Base-by-base conservation (phyloP, 208 protist species). In the Wallacemonas sp. region DNA sequence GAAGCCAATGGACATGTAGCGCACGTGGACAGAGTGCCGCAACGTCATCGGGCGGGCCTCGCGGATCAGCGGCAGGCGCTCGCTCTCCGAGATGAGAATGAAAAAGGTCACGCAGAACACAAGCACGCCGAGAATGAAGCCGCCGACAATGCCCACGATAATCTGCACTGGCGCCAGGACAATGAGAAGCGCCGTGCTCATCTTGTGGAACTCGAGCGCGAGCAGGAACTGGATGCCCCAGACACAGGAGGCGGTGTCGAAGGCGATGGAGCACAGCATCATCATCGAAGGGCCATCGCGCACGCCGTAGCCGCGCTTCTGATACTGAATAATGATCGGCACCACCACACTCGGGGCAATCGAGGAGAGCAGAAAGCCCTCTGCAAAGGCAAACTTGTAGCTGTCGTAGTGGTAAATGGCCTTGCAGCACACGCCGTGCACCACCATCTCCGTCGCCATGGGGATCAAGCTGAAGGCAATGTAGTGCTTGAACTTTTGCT, bases 281-380 rank as follows among this genome's bases (percentile, higher is more conserved):
- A 89, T 79, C 76, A 81, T 81, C 10, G 72, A 68, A 23, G 83
- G 79, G 23, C 83, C 83, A n/a, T 77, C 76, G 20, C 65, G 61
- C 66, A 74, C 77, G 23, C 72, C 71, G 66, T 83, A 85, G 41
- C 83, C 83, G 39, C 73, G 68, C 14, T 61, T 46, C 61, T 85
- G 83, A 45, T 80, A 70, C 2, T 78, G 55, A 41, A 89, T 85
- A 59, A 89, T 64, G 16, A 72, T 65, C 25, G 79, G 79, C 67
- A 78, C 79, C 18, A 85, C 54, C 16, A 89, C 76, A 38, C 70
- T 71, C 4, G 83, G 79, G 1, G 83, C 76, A 52, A 81, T 79
- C 29, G 76, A 72, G 18, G 83, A 77, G 26, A 81, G 65, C 48
- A 85, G 61, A 41, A 81, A 85, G 32, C 79, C 78, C 28, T 89